phyloP scores from a whole-genome alignment of 331 rosid genomes.

The Malus hybrid region DNA sequence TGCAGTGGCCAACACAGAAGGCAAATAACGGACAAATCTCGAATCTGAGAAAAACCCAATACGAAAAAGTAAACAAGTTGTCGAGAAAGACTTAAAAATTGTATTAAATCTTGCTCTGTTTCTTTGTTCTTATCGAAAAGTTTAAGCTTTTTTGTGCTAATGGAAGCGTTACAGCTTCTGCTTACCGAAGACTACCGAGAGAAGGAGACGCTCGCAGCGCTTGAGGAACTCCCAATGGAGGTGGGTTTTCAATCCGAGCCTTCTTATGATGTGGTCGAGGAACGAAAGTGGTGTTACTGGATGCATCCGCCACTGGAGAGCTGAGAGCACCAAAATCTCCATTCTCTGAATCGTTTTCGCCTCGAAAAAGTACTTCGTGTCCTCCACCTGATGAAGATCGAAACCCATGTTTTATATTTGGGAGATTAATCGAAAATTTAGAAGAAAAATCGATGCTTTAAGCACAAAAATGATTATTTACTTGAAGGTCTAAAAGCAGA shows the following conservation, averaged over 20 bases:
- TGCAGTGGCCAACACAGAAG: conserved; percentile 89
- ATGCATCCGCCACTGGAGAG: conserved; percentile 91
- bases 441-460: not conserved
- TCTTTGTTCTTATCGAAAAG: conserved; percentile 19
- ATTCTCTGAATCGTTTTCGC: conserved; percentile 77
- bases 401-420: not conserved
- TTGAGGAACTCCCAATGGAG: conserved; percentile 66
- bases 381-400: conserved; percentile 46
- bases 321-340: conserved; percentile 82
- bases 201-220: conserved; percentile 70
- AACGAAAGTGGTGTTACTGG: conserved; percentile 89
- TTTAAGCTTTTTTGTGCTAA: not conserved
- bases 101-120: not conserved
- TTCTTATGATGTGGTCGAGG: conserved; percentile 60
- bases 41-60: conserved; percentile 40
- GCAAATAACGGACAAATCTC: conserved; percentile 61
- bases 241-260: conserved; percentile 62
- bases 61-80: not conserved
- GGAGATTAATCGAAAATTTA: not conserved
- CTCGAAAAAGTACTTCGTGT: conserved; percentile 54
- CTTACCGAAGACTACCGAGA: conserved; percentile 60
- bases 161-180: not conserved
- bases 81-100: not conserved
- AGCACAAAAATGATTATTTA: conserved; percentile 10
- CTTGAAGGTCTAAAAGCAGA: conserved; percentile 89